Percentiles rank a stretch among this genome's conserved stretches.
These are phyloP conservation scores for Alternaria burnsii DNA, from an alignment of 2,329 filamentous ascomycete species.

Conservation along the genomic window DNA sequence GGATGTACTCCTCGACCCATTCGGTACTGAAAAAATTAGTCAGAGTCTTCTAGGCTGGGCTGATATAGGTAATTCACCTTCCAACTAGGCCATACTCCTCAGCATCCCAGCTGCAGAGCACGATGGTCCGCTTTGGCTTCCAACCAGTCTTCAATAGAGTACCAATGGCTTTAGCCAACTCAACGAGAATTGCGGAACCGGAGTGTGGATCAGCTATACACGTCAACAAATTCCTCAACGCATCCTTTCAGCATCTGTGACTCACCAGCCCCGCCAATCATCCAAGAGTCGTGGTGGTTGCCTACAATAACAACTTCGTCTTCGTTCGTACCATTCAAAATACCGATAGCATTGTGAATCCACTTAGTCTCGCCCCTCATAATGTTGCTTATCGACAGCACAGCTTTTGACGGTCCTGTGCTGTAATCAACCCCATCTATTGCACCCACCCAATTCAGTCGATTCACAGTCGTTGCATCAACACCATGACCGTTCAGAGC, in stretches of 20 bases:
- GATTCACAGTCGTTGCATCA: conserved; percentile 52
- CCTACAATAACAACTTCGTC: conserved; percentile 63
- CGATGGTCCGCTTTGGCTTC: conserved; percentile 52
- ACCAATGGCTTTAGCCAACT: conserved; percentile 60
- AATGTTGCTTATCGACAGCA: conserved; percentile 63
- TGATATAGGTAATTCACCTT: conserved; percentile 1
- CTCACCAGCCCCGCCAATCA: conserved; percentile 57
- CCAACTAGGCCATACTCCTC: conserved; percentile 51
- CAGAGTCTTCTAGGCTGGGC: not conserved
- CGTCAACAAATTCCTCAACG: not conserved
- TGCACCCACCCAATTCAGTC: conserved; percentile 47
- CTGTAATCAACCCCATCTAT: conserved; percentile 40
- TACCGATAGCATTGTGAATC: conserved; percentile 77
- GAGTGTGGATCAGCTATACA: conserved; percentile 58
- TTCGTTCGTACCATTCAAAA: conserved; percentile 71
- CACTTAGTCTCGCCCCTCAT: conserved; percentile 79
- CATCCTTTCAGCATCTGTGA: not conserved
- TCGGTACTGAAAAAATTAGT: conserved; percentile 46
- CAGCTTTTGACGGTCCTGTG: conserved; percentile 57
- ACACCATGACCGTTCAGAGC: conserved; percentile 84
- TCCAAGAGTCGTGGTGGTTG: conserved; percentile 64
- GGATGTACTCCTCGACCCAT: conserved; percentile 60
- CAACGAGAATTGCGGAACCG: conserved; percentile 59
- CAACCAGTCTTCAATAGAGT: conserved; percentile 59
- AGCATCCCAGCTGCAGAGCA: conserved; percentile 54